Evolutionary conservation across 495 filamentous ascomycete species (phyloP), one percentile per base, ranked within the genome.

Genomic region (Aspergillus funiculosus): DNA sequence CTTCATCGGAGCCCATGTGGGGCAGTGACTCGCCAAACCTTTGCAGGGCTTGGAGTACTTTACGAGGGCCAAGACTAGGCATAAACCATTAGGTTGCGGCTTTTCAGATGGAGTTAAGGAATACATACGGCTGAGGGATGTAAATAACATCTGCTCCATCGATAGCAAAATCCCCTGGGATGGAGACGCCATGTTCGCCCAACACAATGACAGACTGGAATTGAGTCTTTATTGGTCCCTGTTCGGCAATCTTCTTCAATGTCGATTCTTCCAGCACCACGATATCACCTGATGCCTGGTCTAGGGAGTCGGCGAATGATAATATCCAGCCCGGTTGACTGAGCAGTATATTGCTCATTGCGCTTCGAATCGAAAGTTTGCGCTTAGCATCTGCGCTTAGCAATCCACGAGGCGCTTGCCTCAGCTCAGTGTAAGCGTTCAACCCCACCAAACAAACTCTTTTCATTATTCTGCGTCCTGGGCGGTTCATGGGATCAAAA

Each of bases 121-220:
- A 10, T 7, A 58, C 62, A 5, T 60, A 68, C 60, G 66, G 66
- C n/a, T 67, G 61, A 1, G 63, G 29, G 10, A 67, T 25, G 27
- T 59, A 56, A 14, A 63, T 47, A 9, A 61, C 34, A 7, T 61
- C 46, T 2, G 46, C 39, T 5, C 35, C 46, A 20, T 54, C 5
- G 35, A 48, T 37, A 29, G 38, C 26, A 38, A 46, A 3, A 7
- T 43, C 10, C 38, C 38, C 4, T 14, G 46, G 22, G 22, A 52
- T 21, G 30, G 43, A 32, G 35, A 46, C 3, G 4, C 48, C 37
- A 46, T 63, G 46, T 34, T 54, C 45, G 1, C 58, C 48, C 5
- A 68, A 56, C 7, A 68, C 52, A n/a, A 68, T 42, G 8, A 66
- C 48, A 2, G 56, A 58, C 21, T 51, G 54, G 18, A 63, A 54